Evolutionary conservation across 352 stramenopile genomes (phyloP).

Genomic region (Phytophthora agathidicida): DNA sequence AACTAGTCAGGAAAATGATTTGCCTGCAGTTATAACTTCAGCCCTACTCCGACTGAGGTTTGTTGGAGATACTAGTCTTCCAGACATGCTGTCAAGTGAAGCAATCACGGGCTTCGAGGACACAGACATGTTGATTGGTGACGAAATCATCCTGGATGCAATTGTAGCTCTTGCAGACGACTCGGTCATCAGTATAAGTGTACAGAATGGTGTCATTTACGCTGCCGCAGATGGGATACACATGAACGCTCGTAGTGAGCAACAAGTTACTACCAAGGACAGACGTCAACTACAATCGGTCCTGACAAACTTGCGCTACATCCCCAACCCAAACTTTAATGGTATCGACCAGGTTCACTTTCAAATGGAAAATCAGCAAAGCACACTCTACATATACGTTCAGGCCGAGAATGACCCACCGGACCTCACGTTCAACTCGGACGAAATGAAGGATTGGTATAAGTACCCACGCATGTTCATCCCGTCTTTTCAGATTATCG

Average conservation of each 20-base stretch:
- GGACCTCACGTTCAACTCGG: slow-evolving; percentile 22
- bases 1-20: background rate
- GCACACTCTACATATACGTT: slow-evolving; percentile 46
- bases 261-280: slow-evolving; percentile 12
- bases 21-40: background rate
- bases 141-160: slow-evolving; percentile 14
- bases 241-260: slow-evolving; percentile 5
- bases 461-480: slow-evolving; percentile 33
- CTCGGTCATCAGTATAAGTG: slow-evolving; percentile 7
- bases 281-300: slow-evolving; percentile 6
- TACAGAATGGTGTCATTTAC: slow-evolving; percentile 19
- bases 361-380: slow-evolving; percentile 5
- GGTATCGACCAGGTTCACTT: slow-evolving; percentile 33
- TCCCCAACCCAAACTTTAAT: slow-evolving; percentile 27
- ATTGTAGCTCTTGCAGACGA: slow-evolving; percentile 1
- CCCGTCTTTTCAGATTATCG: slow-evolving; percentile 35
- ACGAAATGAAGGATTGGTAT: slow-evolving; percentile 32
- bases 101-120: slow-evolving; percentile 19
- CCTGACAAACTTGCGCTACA: slow-evolving; percentile 21
- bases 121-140: slow-evolving; percentile 18
- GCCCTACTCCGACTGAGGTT: slow-evolving; percentile 18
- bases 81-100: slow-evolving; percentile 8
- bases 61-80: slow-evolving; percentile 7
- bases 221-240: slow-evolving; percentile 1
- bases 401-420: slow-evolving; percentile 34